Conservation (phyloP, 140 eudicot genomes). For the Ambrosia hybrid region DNA sequence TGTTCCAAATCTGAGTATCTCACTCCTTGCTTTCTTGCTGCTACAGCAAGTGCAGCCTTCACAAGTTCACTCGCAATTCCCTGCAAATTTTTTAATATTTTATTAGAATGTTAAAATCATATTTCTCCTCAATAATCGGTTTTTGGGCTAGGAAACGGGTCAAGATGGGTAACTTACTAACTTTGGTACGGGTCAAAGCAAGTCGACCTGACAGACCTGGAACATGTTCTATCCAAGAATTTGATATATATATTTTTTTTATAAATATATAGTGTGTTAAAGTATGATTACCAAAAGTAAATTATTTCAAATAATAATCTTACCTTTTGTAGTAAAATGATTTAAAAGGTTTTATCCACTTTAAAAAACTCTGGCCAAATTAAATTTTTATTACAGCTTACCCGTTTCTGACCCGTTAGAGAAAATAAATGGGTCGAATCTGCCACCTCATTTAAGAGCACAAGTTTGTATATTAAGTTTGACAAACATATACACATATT, state of each 20-base stretch:
- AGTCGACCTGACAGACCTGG: background rate
- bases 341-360: background rate
- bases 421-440: background rate
- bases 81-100: constrained; percentile 23
- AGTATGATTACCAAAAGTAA: background rate
- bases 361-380: background rate
- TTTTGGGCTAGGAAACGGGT: background rate
- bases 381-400: background rate
- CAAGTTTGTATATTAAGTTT: background rate
- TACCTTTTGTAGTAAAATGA: background rate
- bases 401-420: background rate
- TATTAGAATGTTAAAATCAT: background rate
- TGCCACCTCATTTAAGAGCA: background rate
- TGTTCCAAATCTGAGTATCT: constrained; percentile 43
- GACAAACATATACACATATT: too few relatives aligned
- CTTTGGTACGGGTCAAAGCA: background rate
- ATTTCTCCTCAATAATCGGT: background rate
- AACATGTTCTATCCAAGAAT: background rate
- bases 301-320: background rate
- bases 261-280: too few relatives aligned
- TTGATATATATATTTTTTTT: too few relatives aligned
- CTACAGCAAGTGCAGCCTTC: constrained; percentile 43
- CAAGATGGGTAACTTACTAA: too few relatives aligned
- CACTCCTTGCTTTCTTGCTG: constrained; percentile 46
- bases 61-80: constrained; percentile 49